A percentile compares a stretch with the other conserved stretches of the same genome.
Evolutionary conservation across 768 basidiomycete species (phyloP).

Genomic region (Panaeolus papilionaceus): DNA sequence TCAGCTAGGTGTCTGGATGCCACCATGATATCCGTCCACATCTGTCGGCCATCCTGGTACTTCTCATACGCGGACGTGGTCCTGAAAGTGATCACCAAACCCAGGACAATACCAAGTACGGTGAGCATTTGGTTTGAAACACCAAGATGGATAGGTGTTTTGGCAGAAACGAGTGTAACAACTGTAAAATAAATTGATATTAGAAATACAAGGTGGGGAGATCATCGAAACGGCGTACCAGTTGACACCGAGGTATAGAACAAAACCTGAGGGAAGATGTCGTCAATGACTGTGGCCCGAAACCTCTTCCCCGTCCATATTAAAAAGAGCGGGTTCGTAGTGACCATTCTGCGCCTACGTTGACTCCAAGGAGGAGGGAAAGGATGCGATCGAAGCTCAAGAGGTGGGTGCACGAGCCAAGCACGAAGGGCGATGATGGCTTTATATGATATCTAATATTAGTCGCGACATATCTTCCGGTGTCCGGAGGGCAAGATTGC

Average conservation of each 20-base stretch:
- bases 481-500: not conserved
- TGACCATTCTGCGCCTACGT: not conserved
- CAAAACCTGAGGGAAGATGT: slow-evolving; percentile 65
- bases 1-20: slow-evolving; percentile 64
- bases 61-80: slow-evolving; percentile 75
- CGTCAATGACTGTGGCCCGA: slow-evolving; percentile 62
- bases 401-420: not conserved
- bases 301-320: slow-evolving; percentile 57
- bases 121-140: slow-evolving; percentile 64
- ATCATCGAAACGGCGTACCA: slow-evolving; percentile 73
- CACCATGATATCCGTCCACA: slow-evolving; percentile 69
- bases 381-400: not conserved
- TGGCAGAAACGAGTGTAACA: slow-evolving; percentile 59
- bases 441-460: not conserved
- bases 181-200: slow-evolving; percentile 40
- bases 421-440: not conserved
- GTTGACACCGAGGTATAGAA: slow-evolving; percentile 66
- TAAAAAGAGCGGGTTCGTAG: slow-evolving; percentile 47
- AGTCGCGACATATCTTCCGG: not conserved
- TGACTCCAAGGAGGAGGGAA: not conserved
- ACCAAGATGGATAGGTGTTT: slow-evolving; percentile 52
- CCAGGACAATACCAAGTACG: slow-evolving; percentile 77
- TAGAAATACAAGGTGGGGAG: slow-evolving; percentile 87
- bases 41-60: slow-evolving; percentile 72
- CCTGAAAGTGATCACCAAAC: slow-evolving; percentile 74